Evolutionary conservation across 805 yeast species (phyloP), one percentile per base, ranked within the genome.

Genomic region (Priceomyces melissophilus): DNA sequence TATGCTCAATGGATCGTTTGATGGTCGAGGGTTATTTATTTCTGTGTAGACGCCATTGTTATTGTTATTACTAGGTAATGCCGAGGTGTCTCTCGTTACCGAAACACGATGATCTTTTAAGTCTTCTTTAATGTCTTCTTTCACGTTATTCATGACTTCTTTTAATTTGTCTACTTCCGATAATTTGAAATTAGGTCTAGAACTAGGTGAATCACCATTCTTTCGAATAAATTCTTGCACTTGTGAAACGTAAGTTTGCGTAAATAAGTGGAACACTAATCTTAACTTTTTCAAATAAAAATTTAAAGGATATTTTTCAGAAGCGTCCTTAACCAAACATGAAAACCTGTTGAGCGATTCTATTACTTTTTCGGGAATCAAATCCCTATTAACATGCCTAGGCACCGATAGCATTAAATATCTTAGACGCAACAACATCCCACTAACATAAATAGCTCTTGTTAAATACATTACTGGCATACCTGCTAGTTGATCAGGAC

Each of bases 371-470:
- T 65, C 63, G 0, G 86, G 81, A 10, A 77, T 71, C 40, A 68
- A 60, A 16, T 69, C 72, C 35, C 68, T 67, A 26, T 69, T 75
- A 17, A 66, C 58, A 32, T 55, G 58, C 20, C 71, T 60, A 1
- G 84, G 82, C 4, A 79, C 61, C 10, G 81, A 69, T 10, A 81
- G 55, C n/a, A 76, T 70, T 34, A 78, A 60, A 56, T 74, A 81
- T 27, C 87, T 60, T 32, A 81, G 57, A 40, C 84, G 68, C 40
- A 82, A 58, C 20, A 82, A 62, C 71, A 81, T 73, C 6, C 87
- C 88, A 0, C 82, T 78, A 0, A 83, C 78, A 52, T 81, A 81
- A n/a, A 81, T 70, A 29, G 80, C 65, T 47, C 87, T 65, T 2
- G 83, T 66, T 26, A 73, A 71, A 46, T 75, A 78, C 41, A 77